These are phyloP conservation scores for Ustilago sp. DNA, from an alignment of 1,284 basidiomycete species.

Conservation along the genomic window DNA sequence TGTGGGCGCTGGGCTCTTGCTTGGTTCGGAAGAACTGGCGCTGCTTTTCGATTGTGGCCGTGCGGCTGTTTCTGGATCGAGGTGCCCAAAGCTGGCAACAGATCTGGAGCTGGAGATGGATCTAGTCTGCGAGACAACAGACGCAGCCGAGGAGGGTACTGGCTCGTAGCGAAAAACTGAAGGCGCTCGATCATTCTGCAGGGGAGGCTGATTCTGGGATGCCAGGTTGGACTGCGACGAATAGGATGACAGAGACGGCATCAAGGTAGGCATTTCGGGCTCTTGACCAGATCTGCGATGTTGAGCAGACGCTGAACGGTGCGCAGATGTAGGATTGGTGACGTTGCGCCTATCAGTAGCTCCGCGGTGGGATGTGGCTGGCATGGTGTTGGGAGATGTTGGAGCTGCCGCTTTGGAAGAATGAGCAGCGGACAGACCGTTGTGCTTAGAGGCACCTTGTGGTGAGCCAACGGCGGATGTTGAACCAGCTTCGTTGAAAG, in stretches of 20 bases:
- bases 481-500: slow-evolving; percentile 1
- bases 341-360: background rate
- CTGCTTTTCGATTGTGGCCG: slow-evolving; percentile 38
- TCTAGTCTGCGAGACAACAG: slow-evolving; percentile 1
- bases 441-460: background rate
- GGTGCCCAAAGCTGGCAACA: slow-evolving; percentile 6
- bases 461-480: slow-evolving; percentile 7
- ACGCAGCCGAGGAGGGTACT: background rate
- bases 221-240: slow-evolving; percentile 5
- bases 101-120: slow-evolving; percentile 26
- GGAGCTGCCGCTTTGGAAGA: background rate
- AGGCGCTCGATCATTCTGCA: background rate
- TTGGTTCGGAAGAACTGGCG: slow-evolving; percentile 13
- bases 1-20: background rate
- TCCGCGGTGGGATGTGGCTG: slow-evolving; percentile 9
- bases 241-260: slow-evolving; percentile 7
- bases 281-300: background rate
- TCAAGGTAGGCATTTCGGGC: background rate
- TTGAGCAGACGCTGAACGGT: slow-evolving; percentile 7
- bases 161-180: background rate
- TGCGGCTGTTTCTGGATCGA: slow-evolving; percentile 7
- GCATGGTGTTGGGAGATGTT: background rate
- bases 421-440: background rate
- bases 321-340: background rate
- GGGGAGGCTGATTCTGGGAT: background rate